phyloP scores from a whole-genome alignment of 2,329 filamentous ascomycete species.

The Lecanosticta acicola region DNA sequence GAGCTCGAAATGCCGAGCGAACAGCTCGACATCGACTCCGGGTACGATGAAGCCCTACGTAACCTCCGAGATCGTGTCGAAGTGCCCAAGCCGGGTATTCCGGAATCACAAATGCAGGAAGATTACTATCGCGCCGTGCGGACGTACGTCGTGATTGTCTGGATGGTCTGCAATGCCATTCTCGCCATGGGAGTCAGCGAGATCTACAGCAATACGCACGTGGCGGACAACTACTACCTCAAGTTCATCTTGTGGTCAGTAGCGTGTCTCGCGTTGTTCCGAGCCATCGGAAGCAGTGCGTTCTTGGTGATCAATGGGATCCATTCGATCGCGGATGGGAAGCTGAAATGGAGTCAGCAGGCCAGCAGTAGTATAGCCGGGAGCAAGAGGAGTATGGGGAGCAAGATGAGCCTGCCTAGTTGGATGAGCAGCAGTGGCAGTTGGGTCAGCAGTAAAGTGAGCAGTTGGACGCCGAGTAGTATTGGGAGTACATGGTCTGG shows the following conservation, averaged over 20 bases:
- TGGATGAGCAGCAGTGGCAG: slow-evolving; percentile 34
- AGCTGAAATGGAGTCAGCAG: slow-evolving; percentile 53
- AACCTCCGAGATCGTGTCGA: slow-evolving; percentile 92
- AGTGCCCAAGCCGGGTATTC: slow-evolving; percentile 57
- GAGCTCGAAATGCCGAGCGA: slow-evolving; percentile 97
- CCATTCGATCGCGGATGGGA: slow-evolving; percentile 80
- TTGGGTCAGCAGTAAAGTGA: slow-evolving; percentile 35
- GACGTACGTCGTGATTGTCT: slow-evolving; percentile 94
- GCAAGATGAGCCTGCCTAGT: slow-evolving; percentile 35
- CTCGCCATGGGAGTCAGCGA: slow-evolving; percentile 91
- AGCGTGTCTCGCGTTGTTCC: slow-evolving; percentile 77
- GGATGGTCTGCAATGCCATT: slow-evolving; percentile 88
- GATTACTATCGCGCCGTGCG: slow-evolving; percentile 97
- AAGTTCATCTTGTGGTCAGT: slow-evolving; percentile 92
- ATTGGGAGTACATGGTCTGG: slow-evolving; percentile 24
- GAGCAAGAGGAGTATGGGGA: slow-evolving; percentile 27
- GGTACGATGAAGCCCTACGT: slow-evolving; percentile 92
- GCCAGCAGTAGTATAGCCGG: slow-evolving; percentile 23
- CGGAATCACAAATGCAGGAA: slow-evolving; percentile 83
- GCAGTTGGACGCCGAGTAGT: slow-evolving; percentile 29
- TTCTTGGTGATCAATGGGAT: slow-evolving; percentile 81
- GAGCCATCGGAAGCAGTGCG: slow-evolving; percentile 72
- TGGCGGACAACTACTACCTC: slow-evolving; percentile 82
- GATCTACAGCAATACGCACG: slow-evolving; percentile 65
- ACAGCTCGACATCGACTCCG: slow-evolving; percentile 95